phyloP scores from a whole-genome alignment of 305 asterid genomes.

The Fraxinus baroniana region DNA sequence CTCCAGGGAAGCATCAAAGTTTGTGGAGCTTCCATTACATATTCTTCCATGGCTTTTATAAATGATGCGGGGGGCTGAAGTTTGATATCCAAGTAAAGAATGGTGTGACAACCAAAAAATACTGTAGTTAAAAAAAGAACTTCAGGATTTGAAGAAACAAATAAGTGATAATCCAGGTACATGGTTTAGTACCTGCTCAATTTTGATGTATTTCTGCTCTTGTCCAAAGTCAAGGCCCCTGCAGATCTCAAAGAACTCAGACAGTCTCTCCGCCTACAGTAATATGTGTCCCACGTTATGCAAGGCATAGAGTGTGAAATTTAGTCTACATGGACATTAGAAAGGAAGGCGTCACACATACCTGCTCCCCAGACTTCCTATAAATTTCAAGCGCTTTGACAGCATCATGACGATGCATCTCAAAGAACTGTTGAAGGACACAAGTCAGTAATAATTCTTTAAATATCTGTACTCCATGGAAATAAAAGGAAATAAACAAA shows the following conservation, averaged over 20 bases:
- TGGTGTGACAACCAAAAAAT: slow-evolving; percentile 1
- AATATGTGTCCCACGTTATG: slow-evolving; percentile 13
- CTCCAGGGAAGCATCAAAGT: slow-evolving; percentile 57
- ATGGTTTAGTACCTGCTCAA: slow-evolving; percentile 52
- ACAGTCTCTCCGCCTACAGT: slow-evolving; percentile 62
- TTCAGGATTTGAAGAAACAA: background rate
- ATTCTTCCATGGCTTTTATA: slow-evolving; percentile 71
- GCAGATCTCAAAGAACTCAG: slow-evolving; percentile 78
- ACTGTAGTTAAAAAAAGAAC: background rate
- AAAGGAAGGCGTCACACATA: slow-evolving; percentile 22
- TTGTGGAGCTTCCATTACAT: slow-evolving; percentile 63
- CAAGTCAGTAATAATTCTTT: slow-evolving; percentile 14
- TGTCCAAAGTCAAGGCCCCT: slow-evolving; percentile 69
- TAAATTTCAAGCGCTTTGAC: slow-evolving; percentile 77
- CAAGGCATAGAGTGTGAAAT: background rate
- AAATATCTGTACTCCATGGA: background rate
- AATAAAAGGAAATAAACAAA: background rate
- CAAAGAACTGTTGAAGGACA: slow-evolving; percentile 51
- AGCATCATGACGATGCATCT: slow-evolving; percentile 74
- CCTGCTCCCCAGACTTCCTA: slow-evolving; percentile 64
- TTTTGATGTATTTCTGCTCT: slow-evolving; percentile 62
- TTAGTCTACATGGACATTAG: background rate
- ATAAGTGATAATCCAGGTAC: background rate
- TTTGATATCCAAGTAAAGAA: slow-evolving; percentile 23
- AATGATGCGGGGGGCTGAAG: slow-evolving; percentile 66